phyloP scores from a whole-genome alignment of 116 monocot species.

The Cymodocea nodosa region DNA sequence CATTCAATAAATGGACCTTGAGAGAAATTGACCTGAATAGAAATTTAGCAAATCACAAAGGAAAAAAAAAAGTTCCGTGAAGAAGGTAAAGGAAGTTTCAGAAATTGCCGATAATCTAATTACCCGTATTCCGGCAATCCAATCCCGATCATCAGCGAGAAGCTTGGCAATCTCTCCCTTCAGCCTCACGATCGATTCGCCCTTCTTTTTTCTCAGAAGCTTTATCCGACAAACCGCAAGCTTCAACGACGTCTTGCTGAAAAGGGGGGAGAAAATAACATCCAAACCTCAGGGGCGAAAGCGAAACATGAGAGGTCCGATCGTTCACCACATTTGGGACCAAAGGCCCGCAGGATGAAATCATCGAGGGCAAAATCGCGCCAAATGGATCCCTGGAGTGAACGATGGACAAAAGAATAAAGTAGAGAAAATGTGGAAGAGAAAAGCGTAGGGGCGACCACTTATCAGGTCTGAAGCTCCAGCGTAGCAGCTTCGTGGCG shows the following conservation, averaged over 20 bases:
- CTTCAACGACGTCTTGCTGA: constrained; percentile 88
- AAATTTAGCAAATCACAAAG: too few relatives aligned
- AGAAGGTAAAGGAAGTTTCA: background rate
- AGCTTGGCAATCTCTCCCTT: constrained; percentile 70
- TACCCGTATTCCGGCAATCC: constrained; percentile 80
- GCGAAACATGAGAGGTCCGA: background rate
- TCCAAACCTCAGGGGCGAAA: background rate
- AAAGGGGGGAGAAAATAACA: background rate
- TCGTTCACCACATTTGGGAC: background rate
- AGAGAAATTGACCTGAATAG: background rate
- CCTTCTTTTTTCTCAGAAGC: constrained; percentile 70
- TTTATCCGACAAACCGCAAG: constrained; percentile 65
- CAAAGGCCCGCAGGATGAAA: too few relatives aligned
- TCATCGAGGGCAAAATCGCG: background rate
- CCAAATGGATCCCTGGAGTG: background rate
- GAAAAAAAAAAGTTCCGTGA: background rate
- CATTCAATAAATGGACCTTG: too few relatives aligned
- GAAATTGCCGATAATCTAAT: constrained; percentile 7
- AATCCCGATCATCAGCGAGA: constrained; percentile 49
- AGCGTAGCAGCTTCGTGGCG: constrained; percentile 20
- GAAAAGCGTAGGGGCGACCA: constrained; percentile 13
- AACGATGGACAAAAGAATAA: background rate
- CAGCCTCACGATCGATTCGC: constrained; percentile 36
- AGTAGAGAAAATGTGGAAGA: background rate
- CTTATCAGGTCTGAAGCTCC: constrained; percentile 45